Evolutionary conservation across 2,329 filamentous ascomycete genomes (phyloP), one percentile per base, ranked within the genome.

Genomic region (Claviceps arundinis): DNA sequence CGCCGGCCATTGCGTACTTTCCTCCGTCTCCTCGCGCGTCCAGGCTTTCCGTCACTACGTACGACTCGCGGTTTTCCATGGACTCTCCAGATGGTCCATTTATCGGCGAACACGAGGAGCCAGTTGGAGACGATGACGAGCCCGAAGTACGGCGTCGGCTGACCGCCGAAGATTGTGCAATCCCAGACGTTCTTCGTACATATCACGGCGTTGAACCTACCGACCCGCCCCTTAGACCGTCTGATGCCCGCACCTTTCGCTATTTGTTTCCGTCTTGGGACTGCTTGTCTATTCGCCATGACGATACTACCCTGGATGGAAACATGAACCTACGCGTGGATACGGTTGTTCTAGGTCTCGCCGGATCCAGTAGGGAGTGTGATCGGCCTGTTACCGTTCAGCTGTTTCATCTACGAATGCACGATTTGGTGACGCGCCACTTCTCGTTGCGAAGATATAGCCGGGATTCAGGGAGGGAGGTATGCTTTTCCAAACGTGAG

Each of bases 301-400:
- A 97, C 64, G 89, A 96, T 68, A 81, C 87, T 48, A 93, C 89
- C 0, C 70, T 84, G 4, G 91, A 98, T 65, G 91, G 91, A 38
- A 95, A 96, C 73, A 94, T 96, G 89, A 97, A 97, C 65, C 76
- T 98, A 53, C 84, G 90, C 37, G 77, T 97, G 54, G 90, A 95
- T 64, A 91, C 88, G 5, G 78, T 87, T 46, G 75, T 77, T 26
- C 52, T 58, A 19, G 77, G 78, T 1, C 17, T 44, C 5, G 40
- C 41, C 42, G 44, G 43, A 37, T 50, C 47, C 30, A 30, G 37
- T 8, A 17, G 37, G 1, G n/a, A 6, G 22, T 37, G 14, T 9
- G 26, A 37, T 16, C 37, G 43, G 26, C 45, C 46, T 16, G 17
- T 86, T 60, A 87, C 82, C 5, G 70, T 81, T 11, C 80, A 84